Evolutionary conservation across 768 basidiomycete genomes (phyloP), one percentile per base, ranked within the genome.

Genomic region (Paxillus involutus): DNA sequence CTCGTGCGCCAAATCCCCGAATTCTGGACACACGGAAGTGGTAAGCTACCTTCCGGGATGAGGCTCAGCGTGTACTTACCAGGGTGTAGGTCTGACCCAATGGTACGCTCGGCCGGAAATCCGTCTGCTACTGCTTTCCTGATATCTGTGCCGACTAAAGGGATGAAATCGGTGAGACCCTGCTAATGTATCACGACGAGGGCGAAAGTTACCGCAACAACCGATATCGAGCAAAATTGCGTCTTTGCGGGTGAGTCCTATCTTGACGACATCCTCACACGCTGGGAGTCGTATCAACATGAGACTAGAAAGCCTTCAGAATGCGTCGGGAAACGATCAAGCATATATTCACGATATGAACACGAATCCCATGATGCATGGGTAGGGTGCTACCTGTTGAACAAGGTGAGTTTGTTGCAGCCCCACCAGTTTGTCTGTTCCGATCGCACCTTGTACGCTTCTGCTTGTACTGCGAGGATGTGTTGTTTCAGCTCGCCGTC

Each of bases 1-100:
- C 43, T 80, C 73, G 59, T 85, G 82, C 1, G 84, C 83, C 4
- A 77, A 70, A 4, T 80, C 71, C 81, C 82, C 84, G 58, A 81
- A 86, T 9, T 67, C 83, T 47, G 16, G 19, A 44, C 6, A 16
- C 6, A 32, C 24, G 16, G 11, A 21, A 32, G n/a, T 17, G 14
- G 43, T 19, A 21, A 10, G 29, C 35, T n/a, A 45, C 3, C 14
- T 32, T 35, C 19, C 14, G 17, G n/a, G 30, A 24, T 35, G 26
- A 32, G n/a, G 6, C 26, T 17, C 13, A 43, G 30, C 9, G 41
- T 3, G 5, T 16, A 37, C 14, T 48, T 44, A 74, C 76, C 73
- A 24, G 66, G 54, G 19, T 61, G 52, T 10, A 76, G 47, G 53
- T 77, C 77, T 4, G 71, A 67, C 3, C 66, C 66, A 30, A 77